These are phyloP conservation scores for Drechslerella dactyloides DNA, from an alignment of 2,329 filamentous ascomycete genomes.

Conservation along the genomic window DNA sequence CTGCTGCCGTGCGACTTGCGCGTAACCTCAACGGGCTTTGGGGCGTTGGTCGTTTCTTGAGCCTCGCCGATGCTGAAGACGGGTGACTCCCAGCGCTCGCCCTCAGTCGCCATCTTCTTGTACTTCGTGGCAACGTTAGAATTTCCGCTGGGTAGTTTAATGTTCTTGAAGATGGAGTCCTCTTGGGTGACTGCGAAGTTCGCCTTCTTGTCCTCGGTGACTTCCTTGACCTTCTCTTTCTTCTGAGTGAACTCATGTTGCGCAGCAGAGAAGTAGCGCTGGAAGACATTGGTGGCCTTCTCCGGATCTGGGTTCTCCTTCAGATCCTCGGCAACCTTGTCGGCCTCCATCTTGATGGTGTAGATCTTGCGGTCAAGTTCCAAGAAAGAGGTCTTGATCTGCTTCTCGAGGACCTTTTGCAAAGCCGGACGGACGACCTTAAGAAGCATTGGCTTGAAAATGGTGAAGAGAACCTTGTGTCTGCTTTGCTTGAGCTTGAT, in stretches of 20 bases:
- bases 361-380: slow-evolving; percentile 70
- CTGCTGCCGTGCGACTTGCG: slow-evolving; percentile 66
- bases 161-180: slow-evolving; percentile 88
- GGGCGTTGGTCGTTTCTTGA: slow-evolving; percentile 73
- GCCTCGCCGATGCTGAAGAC: slow-evolving; percentile 88
- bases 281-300: slow-evolving; percentile 80
- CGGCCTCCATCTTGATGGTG: slow-evolving; percentile 81
- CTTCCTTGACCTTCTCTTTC: slow-evolving; percentile 75
- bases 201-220: slow-evolving; percentile 71
- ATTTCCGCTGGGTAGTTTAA: slow-evolving; percentile 84
- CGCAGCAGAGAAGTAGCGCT: slow-evolving; percentile 77
- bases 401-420: slow-evolving; percentile 85
- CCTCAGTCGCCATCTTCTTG: slow-evolving; percentile 83
- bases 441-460: slow-evolving; percentile 87
- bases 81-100: slow-evolving; percentile 91
- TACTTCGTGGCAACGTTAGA: slow-evolving; percentile 94
- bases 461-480: slow-evolving; percentile 85
- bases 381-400: slow-evolving; percentile 81
- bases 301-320: slow-evolving; percentile 69
- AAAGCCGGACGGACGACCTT: slow-evolving; percentile 82
- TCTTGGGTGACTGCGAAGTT: slow-evolving; percentile 85
- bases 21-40: slow-evolving; percentile 63
- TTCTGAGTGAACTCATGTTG: slow-evolving; percentile 76
- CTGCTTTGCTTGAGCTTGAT: slow-evolving; percentile 94
- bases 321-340: slow-evolving; percentile 71